Evolutionary conservation across 2,329 filamentous ascomycete genomes (phyloP).

Genomic region (Colletotrichum sp.): DNA sequence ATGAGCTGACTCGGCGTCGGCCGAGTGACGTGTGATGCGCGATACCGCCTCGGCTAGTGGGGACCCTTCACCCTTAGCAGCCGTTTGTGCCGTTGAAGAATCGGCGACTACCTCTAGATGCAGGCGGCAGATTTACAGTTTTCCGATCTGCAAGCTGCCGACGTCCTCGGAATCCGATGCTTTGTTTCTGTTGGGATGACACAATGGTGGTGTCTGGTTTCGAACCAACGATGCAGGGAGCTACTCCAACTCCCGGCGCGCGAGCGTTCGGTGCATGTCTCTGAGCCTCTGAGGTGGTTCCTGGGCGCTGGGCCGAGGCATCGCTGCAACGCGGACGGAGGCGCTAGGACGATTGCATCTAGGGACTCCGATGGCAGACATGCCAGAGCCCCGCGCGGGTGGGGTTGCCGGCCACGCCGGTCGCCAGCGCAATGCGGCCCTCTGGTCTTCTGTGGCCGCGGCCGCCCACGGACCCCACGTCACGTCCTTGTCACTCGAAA

Average conservation of each 20-base stretch:
- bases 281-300: background rate
- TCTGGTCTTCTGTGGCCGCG: background rate
- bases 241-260: background rate
- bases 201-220: background rate
- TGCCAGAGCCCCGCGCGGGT: slow-evolving; percentile 10
- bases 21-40: background rate
- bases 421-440: background rate
- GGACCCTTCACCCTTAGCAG: background rate
- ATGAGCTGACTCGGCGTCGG: background rate
- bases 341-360: slow-evolving; percentile 13
- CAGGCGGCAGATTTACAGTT: background rate
- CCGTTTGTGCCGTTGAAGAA: background rate
- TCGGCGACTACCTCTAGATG: background rate
- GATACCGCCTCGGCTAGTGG: background rate
- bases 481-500: background rate
- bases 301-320: slow-evolving; percentile 12
- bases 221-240: background rate
- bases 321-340: background rate
- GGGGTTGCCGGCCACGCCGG: slow-evolving; percentile 1
- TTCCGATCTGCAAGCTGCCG: background rate
- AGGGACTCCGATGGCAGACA: slow-evolving; percentile 7
- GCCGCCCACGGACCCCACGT: background rate
- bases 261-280: background rate
- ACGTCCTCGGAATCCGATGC: background rate
- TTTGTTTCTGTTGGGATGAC: background rate